Evolutionary conservation across 225 moss, liverwort and hornwort genomes (phyloP).

Genomic region (Thuidium tamariscinum): DNA sequence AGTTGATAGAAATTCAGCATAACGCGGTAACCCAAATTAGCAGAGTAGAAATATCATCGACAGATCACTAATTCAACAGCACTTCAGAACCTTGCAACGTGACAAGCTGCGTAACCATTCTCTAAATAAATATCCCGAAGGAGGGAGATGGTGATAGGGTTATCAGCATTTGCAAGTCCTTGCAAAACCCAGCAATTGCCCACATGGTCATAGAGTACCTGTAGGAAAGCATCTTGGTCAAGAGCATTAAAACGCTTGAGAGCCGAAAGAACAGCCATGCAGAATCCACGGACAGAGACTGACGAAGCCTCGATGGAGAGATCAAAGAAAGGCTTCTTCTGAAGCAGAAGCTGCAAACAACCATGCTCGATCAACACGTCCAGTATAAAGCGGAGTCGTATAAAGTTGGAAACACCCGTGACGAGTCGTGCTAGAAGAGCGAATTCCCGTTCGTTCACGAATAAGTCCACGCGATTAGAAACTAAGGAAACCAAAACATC

Average conservation of each 20-base stretch:
- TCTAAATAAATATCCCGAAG: not conserved
- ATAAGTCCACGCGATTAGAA: conserved; percentile 75
- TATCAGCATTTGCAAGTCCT: not conserved
- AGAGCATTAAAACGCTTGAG: conserved; percentile 81
- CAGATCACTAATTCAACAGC: not conserved
- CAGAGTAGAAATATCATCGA: not conserved
- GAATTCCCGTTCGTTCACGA: conserved; percentile 74
- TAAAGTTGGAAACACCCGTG: conserved; percentile 89
- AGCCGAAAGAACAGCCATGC: conserved; percentile 92
- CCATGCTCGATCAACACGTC: conserved; percentile 90
- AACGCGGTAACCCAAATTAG: not conserved
- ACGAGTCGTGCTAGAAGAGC: conserved; percentile 75
- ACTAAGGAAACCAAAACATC: conserved; percentile 94
- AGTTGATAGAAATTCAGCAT: not conserved
- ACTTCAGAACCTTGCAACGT: not conserved
- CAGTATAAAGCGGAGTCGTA: conserved; percentile 78
- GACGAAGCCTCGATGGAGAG: conserved; percentile 60
- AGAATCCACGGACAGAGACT: conserved; percentile 68
- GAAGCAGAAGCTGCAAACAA: conserved; percentile 76
- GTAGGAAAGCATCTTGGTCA: conserved; percentile 79
- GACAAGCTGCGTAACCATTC: not conserved
- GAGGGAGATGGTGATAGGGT: not conserved
- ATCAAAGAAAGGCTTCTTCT: conserved; percentile 67
- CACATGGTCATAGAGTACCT: conserved; percentile 25
- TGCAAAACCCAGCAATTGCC: not conserved